These are phyloP conservation scores for Colletotrichum theobromicola DNA, from an alignment of 2,329 filamentous ascomycete species.

Conservation along the genomic window DNA sequence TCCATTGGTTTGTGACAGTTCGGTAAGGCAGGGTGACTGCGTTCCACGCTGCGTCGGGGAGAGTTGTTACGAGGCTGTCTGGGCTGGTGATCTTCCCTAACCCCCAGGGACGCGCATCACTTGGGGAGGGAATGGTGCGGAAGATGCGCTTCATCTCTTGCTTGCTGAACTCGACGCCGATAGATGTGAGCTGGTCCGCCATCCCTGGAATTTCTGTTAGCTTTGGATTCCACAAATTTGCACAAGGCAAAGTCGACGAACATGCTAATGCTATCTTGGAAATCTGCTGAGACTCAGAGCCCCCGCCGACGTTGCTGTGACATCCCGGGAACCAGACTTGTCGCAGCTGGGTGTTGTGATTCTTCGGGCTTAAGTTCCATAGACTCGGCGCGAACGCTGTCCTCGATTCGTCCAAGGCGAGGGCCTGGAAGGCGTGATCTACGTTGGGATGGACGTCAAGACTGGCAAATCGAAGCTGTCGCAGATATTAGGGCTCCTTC, in stretches of 20 bases:
- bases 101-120: constrained; percentile 20
- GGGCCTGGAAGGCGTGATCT: constrained; percentile 59
- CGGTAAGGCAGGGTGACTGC: neutral
- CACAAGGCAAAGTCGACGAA: neutral
- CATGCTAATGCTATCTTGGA: constrained; percentile 28
- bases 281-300: constrained; percentile 43
- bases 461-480: constrained; percentile 22
- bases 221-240: neutral
- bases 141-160: constrained; percentile 25
- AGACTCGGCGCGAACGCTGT: constrained; percentile 32
- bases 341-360: constrained; percentile 20
- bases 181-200: constrained; percentile 26
- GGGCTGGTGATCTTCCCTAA: constrained; percentile 26
- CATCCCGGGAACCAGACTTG: constrained; percentile 61
- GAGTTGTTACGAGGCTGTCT: neutral
- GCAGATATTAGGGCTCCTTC: neutral
- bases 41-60: constrained; percentile 4
- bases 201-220: constrained; percentile 14
- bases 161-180: constrained; percentile 28
- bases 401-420: constrained; percentile 58
- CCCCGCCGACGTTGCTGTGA: constrained; percentile 66
- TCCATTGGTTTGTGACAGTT: neutral
- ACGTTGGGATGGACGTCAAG: constrained; percentile 32
- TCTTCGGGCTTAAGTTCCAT: constrained; percentile 27
- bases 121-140: constrained; percentile 6